A percentile compares a stretch with the other conserved stretches of the same genome.
phyloP scores from a whole-genome alignment of 208 protist genomes.

The Leishmania aethiopica region DNA sequence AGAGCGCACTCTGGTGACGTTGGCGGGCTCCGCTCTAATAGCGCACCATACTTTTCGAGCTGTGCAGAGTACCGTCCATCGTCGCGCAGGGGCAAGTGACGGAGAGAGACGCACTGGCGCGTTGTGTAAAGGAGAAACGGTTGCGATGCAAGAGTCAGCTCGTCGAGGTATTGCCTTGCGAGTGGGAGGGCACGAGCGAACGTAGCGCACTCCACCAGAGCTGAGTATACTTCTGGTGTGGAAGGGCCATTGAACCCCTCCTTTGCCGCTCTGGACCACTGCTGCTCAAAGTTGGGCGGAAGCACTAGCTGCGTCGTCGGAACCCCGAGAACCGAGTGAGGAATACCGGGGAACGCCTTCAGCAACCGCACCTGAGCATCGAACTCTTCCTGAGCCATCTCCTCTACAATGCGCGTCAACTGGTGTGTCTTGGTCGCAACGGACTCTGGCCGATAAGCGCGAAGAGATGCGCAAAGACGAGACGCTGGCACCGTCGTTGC shows the following conservation, averaged over 20 bases:
- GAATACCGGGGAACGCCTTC: slow-evolving; percentile 12
- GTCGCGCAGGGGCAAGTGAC: slow-evolving; percentile 37
- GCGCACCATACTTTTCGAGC: slow-evolving; percentile 7
- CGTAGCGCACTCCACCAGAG: slow-evolving; percentile 13
- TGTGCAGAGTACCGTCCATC: slow-evolving; percentile 32
- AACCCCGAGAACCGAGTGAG: slow-evolving; percentile 12
- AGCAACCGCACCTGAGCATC: slow-evolving; percentile 10
- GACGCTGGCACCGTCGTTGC: neutral
- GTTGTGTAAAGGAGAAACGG: slow-evolving; percentile 51
- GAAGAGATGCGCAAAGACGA: neutral
- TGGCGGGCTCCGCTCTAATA: neutral
- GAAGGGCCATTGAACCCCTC: slow-evolving; percentile 6
- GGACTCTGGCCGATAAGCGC: neutral
- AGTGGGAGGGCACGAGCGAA: slow-evolving; percentile 10
- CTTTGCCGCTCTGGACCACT: slow-evolving; percentile 8
- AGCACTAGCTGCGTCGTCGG: slow-evolving; percentile 18
- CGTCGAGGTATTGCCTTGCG: slow-evolving; percentile 31
- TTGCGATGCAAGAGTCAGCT: slow-evolving; percentile 29
- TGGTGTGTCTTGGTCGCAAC: neutral
- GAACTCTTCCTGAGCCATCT: slow-evolving; percentile 17
- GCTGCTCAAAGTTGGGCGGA: slow-evolving; percentile 9
- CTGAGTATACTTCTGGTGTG: neutral
- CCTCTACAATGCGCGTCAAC: slow-evolving; percentile 6
- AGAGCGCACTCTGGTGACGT: slow-evolving; percentile 1
- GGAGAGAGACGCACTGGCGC: slow-evolving; percentile 48